phyloP scores from a whole-genome alignment of 2,329 filamentous ascomycete genomes.

The Endoconidiophora laricicola region DNA sequence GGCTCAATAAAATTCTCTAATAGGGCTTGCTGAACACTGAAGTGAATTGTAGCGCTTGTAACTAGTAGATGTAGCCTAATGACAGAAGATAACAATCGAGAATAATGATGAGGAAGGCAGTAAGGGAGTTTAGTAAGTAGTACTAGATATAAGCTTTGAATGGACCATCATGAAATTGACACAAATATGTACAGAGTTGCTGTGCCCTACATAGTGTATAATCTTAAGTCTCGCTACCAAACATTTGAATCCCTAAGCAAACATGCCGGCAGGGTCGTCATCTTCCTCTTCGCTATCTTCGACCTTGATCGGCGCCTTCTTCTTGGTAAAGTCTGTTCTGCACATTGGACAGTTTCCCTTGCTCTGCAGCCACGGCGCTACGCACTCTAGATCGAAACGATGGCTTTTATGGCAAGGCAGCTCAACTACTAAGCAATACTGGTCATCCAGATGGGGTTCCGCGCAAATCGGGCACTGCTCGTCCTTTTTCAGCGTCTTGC shows the following conservation, averaged over 20 bases:
- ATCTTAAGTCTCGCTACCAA: not conserved
- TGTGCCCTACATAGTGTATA: not conserved
- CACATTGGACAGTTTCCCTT: constrained; percentile 51
- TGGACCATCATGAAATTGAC: not conserved
- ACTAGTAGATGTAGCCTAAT: no score
- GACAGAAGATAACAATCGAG: no score
- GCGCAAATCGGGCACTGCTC: constrained; percentile 47
- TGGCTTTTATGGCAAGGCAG: constrained; percentile 44
- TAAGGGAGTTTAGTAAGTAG: no score
- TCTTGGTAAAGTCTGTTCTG: constrained; percentile 41
- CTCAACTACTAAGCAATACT: constrained; percentile 45
- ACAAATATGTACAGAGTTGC: not conserved
- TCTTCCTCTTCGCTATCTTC: constrained; percentile 34
- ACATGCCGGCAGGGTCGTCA: constrained; percentile 34
- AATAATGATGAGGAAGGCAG: no score
- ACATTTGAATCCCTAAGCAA: constrained; percentile 20
- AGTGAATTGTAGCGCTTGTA: no score
- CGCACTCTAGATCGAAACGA: constrained; percentile 49
- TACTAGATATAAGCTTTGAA: not conserved
- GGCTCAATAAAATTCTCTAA: constrained; percentile 7
- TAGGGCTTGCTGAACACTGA: no score
- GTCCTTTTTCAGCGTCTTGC: constrained; percentile 31
- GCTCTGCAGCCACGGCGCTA: constrained; percentile 45
- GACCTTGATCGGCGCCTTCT: constrained; percentile 28
- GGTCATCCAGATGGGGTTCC: constrained; percentile 43